These are phyloP conservation scores for Fistulinella staudtii DNA, from an alignment of 1,284 basidiomycete genomes.

Conservation along the genomic window DNA sequence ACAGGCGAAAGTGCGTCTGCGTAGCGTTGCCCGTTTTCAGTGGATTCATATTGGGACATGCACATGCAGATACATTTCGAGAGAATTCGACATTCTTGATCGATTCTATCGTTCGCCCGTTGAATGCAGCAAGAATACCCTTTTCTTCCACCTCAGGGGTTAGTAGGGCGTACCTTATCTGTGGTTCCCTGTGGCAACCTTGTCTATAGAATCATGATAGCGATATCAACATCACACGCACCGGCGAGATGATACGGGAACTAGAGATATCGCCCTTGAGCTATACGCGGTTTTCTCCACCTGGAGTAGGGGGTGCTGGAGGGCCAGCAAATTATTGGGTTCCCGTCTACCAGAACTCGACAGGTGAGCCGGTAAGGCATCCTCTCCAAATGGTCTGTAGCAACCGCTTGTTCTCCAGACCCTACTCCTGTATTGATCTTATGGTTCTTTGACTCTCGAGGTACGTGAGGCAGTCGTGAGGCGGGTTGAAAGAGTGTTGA, in stretches of 20 bases:
- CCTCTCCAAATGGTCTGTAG: neutral
- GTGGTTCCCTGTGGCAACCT: neutral
- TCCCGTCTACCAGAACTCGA: slow-evolving; percentile 41
- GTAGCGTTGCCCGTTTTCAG: too few relatives aligned
- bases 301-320: slow-evolving; percentile 54
- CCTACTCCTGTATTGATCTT: slow-evolving; percentile 48
- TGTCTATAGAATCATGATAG: slow-evolving; percentile 62
- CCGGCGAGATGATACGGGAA: slow-evolving; percentile 56
- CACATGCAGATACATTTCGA: slow-evolving; percentile 66
- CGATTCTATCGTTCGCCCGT: slow-evolving; percentile 46
- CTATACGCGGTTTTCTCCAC: slow-evolving; percentile 57
- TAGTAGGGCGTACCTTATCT: slow-evolving; percentile 15
- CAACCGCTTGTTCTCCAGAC: slow-evolving; percentile 33
- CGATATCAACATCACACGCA: slow-evolving; percentile 60
- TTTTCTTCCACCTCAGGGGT: slow-evolving; percentile 61
- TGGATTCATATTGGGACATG: too few relatives aligned
- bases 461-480: slow-evolving; percentile 29
- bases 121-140: slow-evolving; percentile 44
- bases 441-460: slow-evolving; percentile 72
- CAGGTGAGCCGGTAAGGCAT: slow-evolving; percentile 22
- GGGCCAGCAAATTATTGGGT: slow-evolving; percentile 71
- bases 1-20: slow-evolving; percentile 56
- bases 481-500: slow-evolving; percentile 3
- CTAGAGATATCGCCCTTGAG: slow-evolving; percentile 52
- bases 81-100: slow-evolving; percentile 51